A percentile compares a stretch with the other conserved stretches of the same genome.
These are phyloP conservation scores for Scheffersomyces segobiensis DNA, from an alignment of 1,139 yeast genomes.

Conservation along the genomic window DNA sequence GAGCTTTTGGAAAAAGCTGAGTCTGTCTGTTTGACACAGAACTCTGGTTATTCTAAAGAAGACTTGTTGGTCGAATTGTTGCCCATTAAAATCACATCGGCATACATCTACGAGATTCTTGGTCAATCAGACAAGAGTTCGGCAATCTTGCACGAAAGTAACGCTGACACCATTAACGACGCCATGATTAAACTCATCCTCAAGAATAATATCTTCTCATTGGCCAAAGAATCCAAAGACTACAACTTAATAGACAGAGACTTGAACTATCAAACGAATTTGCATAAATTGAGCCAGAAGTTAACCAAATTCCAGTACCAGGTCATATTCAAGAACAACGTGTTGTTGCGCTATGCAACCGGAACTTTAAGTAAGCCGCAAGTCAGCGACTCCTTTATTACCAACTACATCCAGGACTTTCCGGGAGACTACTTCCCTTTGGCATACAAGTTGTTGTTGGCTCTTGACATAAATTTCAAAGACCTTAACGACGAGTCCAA, in stretches of 20 bases:
- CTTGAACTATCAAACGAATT: constrained; percentile 40
- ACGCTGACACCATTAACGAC: constrained; percentile 26
- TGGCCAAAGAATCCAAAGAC: constrained; percentile 18
- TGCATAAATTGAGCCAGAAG: constrained; percentile 37
- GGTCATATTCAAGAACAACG: constrained; percentile 43
- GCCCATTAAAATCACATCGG: constrained; percentile 69
- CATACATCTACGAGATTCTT: constrained; percentile 57
- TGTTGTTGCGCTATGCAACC: constrained; percentile 39
- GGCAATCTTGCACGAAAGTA: constrained; percentile 29
- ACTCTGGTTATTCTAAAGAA: constrained; percentile 39
- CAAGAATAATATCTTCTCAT: constrained; percentile 34
- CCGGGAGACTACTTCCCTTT: constrained; percentile 37
- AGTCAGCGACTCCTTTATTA: constrained; percentile 19
- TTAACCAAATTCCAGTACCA: constrained; percentile 47
- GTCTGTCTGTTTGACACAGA: constrained; percentile 36
- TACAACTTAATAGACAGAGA: constrained; percentile 44
- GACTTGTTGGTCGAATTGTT: constrained; percentile 49
- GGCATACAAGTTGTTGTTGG: constrained; percentile 30
- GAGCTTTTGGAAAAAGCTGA: constrained; percentile 53
- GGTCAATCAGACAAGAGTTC: constrained; percentile 48
- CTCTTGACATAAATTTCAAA: constrained; percentile 27
- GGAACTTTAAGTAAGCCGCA: constrained; percentile 35
- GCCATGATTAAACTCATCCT: constrained; percentile 31
- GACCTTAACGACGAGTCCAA: constrained; percentile 23
- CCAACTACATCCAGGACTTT: constrained; percentile 21